phyloP scores from a whole-genome alignment of 306 rosid genomes.

The Lathyrus aphaca region DNA sequence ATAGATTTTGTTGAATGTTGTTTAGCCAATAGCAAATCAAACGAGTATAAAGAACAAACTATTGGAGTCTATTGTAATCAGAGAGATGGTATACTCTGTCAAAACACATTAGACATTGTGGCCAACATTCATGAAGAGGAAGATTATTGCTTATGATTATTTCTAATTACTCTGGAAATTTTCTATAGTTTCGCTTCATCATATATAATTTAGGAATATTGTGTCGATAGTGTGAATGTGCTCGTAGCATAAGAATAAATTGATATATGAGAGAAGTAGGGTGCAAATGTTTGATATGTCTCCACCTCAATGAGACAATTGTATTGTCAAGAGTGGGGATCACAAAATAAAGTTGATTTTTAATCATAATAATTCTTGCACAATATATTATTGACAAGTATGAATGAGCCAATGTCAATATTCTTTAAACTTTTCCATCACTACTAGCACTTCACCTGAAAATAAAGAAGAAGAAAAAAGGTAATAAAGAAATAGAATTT shows the following conservation, averaged over 20 bases:
- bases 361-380: not conserved
- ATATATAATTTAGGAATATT: not conserved
- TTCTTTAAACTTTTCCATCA: slow-evolving; percentile 27
- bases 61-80: too few relatives aligned
- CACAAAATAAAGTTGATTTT: slow-evolving; percentile 12
- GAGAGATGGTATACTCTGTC: too few relatives aligned
- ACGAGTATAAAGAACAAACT: too few relatives aligned
- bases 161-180: too few relatives aligned
- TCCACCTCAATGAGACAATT: slow-evolving; percentile 3
- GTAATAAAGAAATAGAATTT: too few relatives aligned
- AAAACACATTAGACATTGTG: too few relatives aligned
- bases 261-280: not conserved
- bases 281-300: not conserved
- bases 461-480: too few relatives aligned
- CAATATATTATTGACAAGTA: slow-evolving; percentile 2
- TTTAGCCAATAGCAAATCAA: too few relatives aligned
- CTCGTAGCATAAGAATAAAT: not conserved
- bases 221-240: not conserved
- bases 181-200: not conserved
- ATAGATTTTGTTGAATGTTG: too few relatives aligned
- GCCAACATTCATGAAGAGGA: too few relatives aligned
- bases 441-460: not conserved
- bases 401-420: slow-evolving; percentile 14
- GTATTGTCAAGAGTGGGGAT: slow-evolving; percentile 24
- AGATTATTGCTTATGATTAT: too few relatives aligned